Base-by-base conservation (phyloP, 345 rosid species). In the Toxicodendron radicans region DNA sequence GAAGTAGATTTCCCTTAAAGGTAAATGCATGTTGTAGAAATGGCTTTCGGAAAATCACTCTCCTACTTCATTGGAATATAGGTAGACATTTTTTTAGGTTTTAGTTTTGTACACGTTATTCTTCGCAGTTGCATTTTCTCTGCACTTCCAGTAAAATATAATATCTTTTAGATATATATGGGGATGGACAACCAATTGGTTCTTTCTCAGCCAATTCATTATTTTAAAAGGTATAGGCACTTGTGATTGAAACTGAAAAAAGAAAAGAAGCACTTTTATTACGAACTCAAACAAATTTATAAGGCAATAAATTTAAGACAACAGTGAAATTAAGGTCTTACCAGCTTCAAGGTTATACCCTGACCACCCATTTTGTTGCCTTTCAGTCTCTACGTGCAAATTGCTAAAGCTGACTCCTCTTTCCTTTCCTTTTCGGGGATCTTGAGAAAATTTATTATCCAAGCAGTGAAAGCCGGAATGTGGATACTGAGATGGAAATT, bases 341-440 rank as follows among this genome's bases (percentile, higher is more conserved):
- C 88, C 86, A 32, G 78, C 64, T 20, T 69, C 77, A 18, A 35
- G 32, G 41, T 45, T 58, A 76, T 43, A 73, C 21, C 77, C 66
- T 49, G 78, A 75, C 83, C 78, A 81, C 10, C 60, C 76, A 58
- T 81, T 78, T 32, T 74, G 75, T 64, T 41, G 73, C 70, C 73
- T 72, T 49, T 81, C 83, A 57, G 66, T 78, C 73, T 78, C 83
- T 64, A 82, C 56, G 58, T 72, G 85, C 70, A 32, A 65, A 83
- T 75, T 75, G 73, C 46, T 71, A 61, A 71, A 72, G 68, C 78
- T 70, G 76, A 73, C 24, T 27, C 78, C 85, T 73, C 76, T 76
- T 11, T 83, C 74, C 10, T 81, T 83, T 69, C 70, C 82, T 66
- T 76, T 72, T 3, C n/a, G 27, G 30, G 78, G 64, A 59, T 77